Conservation (phyloP, 2,329 filamentous ascomycete genomes). For the Ophiostoma ulmi region DNA sequence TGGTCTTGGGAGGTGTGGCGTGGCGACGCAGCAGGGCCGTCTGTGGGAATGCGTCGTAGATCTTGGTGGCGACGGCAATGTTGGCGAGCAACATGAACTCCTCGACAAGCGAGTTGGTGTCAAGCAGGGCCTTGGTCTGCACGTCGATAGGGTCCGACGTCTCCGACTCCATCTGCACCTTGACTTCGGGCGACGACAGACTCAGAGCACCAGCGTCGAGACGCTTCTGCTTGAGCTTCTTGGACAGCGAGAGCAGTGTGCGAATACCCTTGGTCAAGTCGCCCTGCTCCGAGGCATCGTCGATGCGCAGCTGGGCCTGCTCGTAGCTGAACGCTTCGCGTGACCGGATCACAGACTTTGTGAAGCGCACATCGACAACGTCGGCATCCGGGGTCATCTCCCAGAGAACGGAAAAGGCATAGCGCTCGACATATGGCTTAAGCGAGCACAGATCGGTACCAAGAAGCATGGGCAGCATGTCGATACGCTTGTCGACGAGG, state of each 20-base stretch:
- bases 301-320: conserved; percentile 87
- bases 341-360: conserved; percentile 95
- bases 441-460: conserved; percentile 94
- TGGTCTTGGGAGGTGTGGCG: conserved; percentile 85
- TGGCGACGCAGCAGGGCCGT: conserved; percentile 91
- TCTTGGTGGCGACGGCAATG: conserved; percentile 84
- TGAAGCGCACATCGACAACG: conserved; percentile 79
- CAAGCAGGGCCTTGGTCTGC: conserved; percentile 87
- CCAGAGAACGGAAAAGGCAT: conserved; percentile 81
- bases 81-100: conserved; percentile 99
- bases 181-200: conserved; percentile 95
- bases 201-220: conserved; percentile 95
- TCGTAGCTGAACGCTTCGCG: conserved; percentile 98
- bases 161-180: conserved; percentile 90
- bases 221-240: conserved; percentile 88
- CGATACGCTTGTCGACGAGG: conserved; percentile 96
- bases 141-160: conserved; percentile 94
- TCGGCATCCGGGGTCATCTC: conserved; percentile 76
- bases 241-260: conserved; percentile 78
- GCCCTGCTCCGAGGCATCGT: conserved; percentile 80
- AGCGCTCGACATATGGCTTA: conserved; percentile 95
- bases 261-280: conserved; percentile 88
- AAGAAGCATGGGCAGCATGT: conserved; percentile 96
- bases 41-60: conserved; percentile 88
- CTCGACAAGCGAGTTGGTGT: conserved; percentile 95